These are phyloP conservation scores for Boletus eberwhitei DNA, from an alignment of 768 basidiomycete species.

Conservation along the genomic window DNA sequence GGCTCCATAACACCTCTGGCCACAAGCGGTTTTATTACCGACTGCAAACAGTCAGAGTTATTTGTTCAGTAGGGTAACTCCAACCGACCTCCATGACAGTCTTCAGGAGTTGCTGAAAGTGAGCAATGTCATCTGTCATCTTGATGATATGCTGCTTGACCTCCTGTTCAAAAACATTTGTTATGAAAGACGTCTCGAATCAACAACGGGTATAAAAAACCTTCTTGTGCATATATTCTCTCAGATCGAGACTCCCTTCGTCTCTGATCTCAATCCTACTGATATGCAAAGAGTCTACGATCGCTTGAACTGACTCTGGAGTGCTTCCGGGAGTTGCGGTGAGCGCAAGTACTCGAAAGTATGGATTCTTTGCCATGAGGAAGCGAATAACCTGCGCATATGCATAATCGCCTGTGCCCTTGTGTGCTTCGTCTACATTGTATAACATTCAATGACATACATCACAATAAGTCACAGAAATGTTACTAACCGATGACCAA, in stretches of 20 bases:
- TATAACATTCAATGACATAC: slow-evolving; percentile 1
- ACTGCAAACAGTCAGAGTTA: slow-evolving; percentile 21
- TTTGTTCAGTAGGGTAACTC: not conserved
- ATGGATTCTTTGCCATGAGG: slow-evolving; percentile 91
- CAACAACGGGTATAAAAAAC: slow-evolving; percentile 35
- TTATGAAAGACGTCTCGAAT: slow-evolving; percentile 1
- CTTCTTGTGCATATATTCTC: slow-evolving; percentile 85
- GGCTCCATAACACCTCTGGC: slow-evolving; percentile 43
- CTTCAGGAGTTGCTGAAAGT: slow-evolving; percentile 63
- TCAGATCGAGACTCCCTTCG: slow-evolving; percentile 85
- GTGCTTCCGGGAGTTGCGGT: slow-evolving; percentile 93
- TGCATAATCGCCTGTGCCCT: slow-evolving; percentile 89
- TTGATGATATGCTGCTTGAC: slow-evolving; percentile 75
- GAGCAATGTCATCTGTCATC: slow-evolving; percentile 64
- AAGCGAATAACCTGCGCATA: slow-evolving; percentile 87
- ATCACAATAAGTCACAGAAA: not conserved
- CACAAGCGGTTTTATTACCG: slow-evolving; percentile 36
- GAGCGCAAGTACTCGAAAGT: slow-evolving; percentile 88
- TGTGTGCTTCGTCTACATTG: slow-evolving; percentile 85
- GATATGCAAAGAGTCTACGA: slow-evolving; percentile 93
- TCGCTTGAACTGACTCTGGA: slow-evolving; percentile 80
- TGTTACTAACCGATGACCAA: slow-evolving; percentile 72
- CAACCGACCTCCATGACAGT: slow-evolving; percentile 69
- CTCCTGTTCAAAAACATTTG: slow-evolving; percentile 40
- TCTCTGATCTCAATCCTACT: slow-evolving; percentile 93